phyloP scores from a whole-genome alignment of 2,329 filamentous ascomycete genomes.

The Grosmannia serpens region DNA sequence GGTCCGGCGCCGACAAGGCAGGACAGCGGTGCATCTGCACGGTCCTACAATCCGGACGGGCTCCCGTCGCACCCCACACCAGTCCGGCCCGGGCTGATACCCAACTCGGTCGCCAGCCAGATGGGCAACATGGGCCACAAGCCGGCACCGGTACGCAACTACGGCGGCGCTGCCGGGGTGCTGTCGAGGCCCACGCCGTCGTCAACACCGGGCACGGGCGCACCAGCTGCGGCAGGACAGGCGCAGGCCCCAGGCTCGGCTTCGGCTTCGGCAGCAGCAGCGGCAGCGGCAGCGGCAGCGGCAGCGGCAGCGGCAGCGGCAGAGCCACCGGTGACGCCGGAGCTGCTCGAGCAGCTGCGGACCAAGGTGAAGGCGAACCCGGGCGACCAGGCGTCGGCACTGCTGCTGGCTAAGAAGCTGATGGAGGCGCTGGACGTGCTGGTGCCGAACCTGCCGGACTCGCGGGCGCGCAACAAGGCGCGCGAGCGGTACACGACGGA shows the following conservation, averaged over 20 bases:
- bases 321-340: conserved; percentile 54
- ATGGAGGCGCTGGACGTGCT: conserved; percentile 76
- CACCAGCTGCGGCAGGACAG: conserved; percentile 14
- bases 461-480: conserved; percentile 60
- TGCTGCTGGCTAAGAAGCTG: conserved; percentile 70
- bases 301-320: conserved; percentile 16
- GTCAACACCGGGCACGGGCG: conserved; percentile 12
- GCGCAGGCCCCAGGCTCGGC: conserved; percentile 8
- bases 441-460: conserved; percentile 51
- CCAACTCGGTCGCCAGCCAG: conserved; percentile 41
- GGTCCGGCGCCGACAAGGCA: conserved; percentile 15
- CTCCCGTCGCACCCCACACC: conserved; percentile 51
- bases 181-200: not conserved
- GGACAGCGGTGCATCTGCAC: conserved; percentile 18
- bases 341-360: conserved; percentile 67
- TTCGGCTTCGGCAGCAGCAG: no score
- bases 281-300: conserved; percentile 25
- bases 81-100: conserved; percentile 50
- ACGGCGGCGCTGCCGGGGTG: conserved; percentile 15
- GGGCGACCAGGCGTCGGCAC: conserved; percentile 56
- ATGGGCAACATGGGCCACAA: conserved; percentile 32
- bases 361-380: conserved; percentile 59
- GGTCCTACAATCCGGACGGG: conserved; percentile 27
- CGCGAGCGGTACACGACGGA: conserved; percentile 78
- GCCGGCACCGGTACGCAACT: conserved; percentile 47